These are phyloP conservation scores for Aspergillus texensis DNA, from an alignment of 2,329 filamentous ascomycete genomes.

Conservation along the genomic window DNA sequence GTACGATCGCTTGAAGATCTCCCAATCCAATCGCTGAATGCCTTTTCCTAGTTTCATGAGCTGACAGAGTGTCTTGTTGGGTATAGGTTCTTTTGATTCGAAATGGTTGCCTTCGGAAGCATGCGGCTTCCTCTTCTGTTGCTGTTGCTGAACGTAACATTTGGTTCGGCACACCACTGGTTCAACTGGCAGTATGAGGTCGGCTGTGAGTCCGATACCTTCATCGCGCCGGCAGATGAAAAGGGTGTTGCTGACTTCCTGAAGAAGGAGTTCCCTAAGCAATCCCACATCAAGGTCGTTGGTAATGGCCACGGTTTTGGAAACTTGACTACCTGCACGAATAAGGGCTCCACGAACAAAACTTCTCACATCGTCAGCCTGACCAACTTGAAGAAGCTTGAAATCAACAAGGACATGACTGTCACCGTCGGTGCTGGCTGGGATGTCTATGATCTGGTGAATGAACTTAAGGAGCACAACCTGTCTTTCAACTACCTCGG, in stretches of 20 bases:
- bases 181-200: slow-evolving; percentile 25
- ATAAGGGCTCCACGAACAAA: slow-evolving; percentile 15
- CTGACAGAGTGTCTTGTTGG: neutral
- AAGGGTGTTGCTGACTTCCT: slow-evolving; percentile 14
- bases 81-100: neutral
- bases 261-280: slow-evolving; percentile 15
- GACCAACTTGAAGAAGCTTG: slow-evolving; percentile 18
- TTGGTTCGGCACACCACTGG: slow-evolving; percentile 16
- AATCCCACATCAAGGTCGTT: slow-evolving; percentile 20
- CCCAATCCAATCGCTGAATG: neutral
- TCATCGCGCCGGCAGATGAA: slow-evolving; percentile 18
- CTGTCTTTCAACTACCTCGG: slow-evolving; percentile 22
- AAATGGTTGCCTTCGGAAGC: neutral
- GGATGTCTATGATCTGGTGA: slow-evolving; percentile 22
- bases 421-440: slow-evolving; percentile 26
- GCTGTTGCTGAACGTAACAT: neutral
- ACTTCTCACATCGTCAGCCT: slow-evolving; percentile 21
- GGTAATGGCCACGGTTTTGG: slow-evolving; percentile 26
- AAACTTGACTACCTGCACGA: slow-evolving; percentile 22
- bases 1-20: neutral
- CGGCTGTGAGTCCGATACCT: slow-evolving; percentile 20
- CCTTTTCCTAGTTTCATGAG: neutral
- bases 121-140: neutral
- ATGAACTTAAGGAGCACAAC: slow-evolving; percentile 18
- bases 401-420: slow-evolving; percentile 20